Evolutionary conservation across 2,329 filamentous ascomycete species (phyloP).

Genomic region (Colletotrichum limetticola): DNA sequence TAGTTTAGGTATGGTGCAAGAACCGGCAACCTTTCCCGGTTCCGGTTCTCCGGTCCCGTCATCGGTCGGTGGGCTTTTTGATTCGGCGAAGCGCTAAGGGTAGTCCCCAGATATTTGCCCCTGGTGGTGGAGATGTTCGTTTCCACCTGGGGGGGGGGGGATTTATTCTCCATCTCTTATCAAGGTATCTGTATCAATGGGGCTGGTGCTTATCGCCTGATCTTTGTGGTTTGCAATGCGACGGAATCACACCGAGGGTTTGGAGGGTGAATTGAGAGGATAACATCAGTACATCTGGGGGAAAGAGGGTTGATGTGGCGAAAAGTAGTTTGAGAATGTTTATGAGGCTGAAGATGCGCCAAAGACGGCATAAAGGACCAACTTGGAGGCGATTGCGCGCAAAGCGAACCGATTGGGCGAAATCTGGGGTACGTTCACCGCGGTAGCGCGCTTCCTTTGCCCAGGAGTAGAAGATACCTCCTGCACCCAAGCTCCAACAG

Average conservation of each 20-base stretch:
- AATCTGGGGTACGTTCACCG: background rate
- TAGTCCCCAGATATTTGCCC: slow-evolving; percentile 25
- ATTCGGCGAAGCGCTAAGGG: background rate
- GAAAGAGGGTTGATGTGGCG: background rate
- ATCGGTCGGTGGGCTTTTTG: slow-evolving; percentile 8
- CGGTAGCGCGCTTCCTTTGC: background rate
- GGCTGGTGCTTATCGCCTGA: slow-evolving; percentile 4
- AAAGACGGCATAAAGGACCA: background rate
- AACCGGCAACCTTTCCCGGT: slow-evolving; percentile 29
- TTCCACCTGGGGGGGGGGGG: background rate
- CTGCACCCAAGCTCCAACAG: background rate
- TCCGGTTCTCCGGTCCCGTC: slow-evolving; percentile 29
- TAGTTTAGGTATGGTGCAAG: background rate
- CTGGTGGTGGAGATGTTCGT: slow-evolving; percentile 4
- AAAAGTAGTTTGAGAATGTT: background rate
- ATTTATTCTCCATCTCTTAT: background rate
- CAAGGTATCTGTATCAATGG: background rate
- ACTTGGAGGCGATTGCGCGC: background rate
- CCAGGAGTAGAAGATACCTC: background rate
- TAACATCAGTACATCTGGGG: background rate
- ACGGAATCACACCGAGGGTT: background rate
- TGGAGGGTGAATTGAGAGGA: background rate
- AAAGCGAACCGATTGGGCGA: background rate
- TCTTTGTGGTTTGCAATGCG: background rate
- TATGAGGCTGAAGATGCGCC: background rate